These are phyloP conservation scores for Gaeumannomyces sp. DNA, from an alignment of 2,329 filamentous ascomycete genomes.

Conservation along the genomic window DNA sequence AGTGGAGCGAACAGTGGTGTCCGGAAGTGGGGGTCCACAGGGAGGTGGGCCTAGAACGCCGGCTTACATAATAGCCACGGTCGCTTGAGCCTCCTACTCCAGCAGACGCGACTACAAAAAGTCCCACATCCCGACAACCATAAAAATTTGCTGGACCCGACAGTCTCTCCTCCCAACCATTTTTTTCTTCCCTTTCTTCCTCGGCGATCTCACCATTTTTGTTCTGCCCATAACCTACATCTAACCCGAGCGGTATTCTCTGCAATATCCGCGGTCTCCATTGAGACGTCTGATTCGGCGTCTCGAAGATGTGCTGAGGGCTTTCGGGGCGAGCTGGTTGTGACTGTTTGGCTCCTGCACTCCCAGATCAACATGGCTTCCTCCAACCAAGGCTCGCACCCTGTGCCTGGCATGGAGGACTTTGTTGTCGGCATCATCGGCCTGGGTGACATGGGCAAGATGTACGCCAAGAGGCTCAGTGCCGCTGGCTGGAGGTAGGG, in stretches of 20 bases:
- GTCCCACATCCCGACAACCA: not conserved
- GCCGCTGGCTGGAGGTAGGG: slow-evolving; percentile 94
- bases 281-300: not conserved
- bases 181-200: not conserved
- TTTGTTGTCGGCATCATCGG: slow-evolving; percentile 91
- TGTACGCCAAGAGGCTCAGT: slow-evolving; percentile 88
- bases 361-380: slow-evolving; percentile 4
- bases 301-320: not conserved
- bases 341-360: not conserved
- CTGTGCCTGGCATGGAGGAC: slow-evolving; percentile 45
- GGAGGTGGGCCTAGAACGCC: not conserved
- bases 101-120: not conserved
- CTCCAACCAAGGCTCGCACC: not conserved
- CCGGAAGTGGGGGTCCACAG: not conserved
- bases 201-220: not conserved
- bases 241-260: not conserved
- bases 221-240: no score
- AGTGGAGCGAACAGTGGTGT: not conserved
- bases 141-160: not conserved
- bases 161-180: not conserved
- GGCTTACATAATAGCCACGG: not conserved
- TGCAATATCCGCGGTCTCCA: slow-evolving; percentile 8
- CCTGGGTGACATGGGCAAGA: slow-evolving; percentile 99
- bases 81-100: no score
- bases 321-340: not conserved